phyloP scores from a whole-genome alignment of 805 yeast genomes.

The Yarrowia hollandica region DNA sequence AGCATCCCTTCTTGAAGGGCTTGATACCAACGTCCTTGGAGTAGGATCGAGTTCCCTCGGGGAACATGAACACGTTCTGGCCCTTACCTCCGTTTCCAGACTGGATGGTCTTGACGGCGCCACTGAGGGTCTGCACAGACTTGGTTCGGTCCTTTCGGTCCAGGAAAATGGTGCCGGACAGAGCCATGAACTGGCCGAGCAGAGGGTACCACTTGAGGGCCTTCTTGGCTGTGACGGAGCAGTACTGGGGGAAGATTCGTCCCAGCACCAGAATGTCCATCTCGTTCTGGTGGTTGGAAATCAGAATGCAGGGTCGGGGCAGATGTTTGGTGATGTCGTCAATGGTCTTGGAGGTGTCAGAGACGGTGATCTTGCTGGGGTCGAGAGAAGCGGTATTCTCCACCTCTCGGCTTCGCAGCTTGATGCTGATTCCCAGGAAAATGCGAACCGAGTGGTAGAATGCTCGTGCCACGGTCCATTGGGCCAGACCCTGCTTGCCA shows the following conservation, averaged over 20 bases:
- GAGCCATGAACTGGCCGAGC: constrained; percentile 94
- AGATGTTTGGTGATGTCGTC: constrained; percentile 18
- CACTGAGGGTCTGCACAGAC: constrained; percentile 71
- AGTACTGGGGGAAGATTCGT: constrained; percentile 78
- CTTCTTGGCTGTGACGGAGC: constrained; percentile 89
- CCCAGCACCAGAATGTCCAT: constrained; percentile 83
- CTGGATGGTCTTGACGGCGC: constrained; percentile 65
- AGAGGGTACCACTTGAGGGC: constrained; percentile 82
- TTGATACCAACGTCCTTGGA: constrained; percentile 64
- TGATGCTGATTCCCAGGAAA: constrained; percentile 67
- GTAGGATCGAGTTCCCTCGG: constrained; percentile 96
- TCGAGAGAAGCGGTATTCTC: constrained; percentile 41
- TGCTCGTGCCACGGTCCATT: constrained; percentile 85
- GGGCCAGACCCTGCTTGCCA: constrained; percentile 79
- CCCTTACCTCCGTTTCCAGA: constrained; percentile 44
- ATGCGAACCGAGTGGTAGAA: constrained; percentile 64
- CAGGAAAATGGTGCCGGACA: constrained; percentile 86
- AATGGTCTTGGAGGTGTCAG: background rate
- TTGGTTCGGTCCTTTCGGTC: constrained; percentile 77
- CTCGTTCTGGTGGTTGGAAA: constrained; percentile 90
- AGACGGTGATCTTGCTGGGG: background rate
- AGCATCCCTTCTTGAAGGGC: constrained; percentile 96
- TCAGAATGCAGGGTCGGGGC: constrained; percentile 67
- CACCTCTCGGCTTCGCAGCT: constrained; percentile 64
- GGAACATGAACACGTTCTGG: constrained; percentile 84